A percentile compares a stretch with the other conserved stretches of the same genome.
These are phyloP conservation scores for Fulvia fulva DNA, from an alignment of 2,329 filamentous ascomycete species.

Conservation along the genomic window DNA sequence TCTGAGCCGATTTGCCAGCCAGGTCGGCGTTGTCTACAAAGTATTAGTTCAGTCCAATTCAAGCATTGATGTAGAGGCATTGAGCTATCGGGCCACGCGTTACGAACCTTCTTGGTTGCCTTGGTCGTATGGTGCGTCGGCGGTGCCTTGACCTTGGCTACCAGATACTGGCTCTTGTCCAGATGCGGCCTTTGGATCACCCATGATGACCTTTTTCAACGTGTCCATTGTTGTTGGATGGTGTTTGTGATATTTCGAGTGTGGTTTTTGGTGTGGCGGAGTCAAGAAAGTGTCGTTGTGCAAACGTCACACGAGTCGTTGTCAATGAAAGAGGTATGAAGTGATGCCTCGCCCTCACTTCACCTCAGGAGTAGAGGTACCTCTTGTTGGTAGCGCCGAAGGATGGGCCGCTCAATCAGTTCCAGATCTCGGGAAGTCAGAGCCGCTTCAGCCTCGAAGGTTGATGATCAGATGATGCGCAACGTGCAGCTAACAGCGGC, in stretches of 20 bases:
- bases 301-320: background rate
- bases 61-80: background rate
- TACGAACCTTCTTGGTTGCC: slow-evolving; percentile 62
- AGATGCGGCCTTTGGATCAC: slow-evolving; percentile 21
- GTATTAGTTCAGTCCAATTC: background rate
- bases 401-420: background rate
- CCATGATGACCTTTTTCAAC: slow-evolving; percentile 47
- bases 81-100: background rate
- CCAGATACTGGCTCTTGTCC: slow-evolving; percentile 54
- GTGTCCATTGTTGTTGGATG: slow-evolving; percentile 57
- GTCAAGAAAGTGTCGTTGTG: background rate
- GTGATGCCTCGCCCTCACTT: background rate
- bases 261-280: background rate
- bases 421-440: background rate
- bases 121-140: slow-evolving; percentile 71
- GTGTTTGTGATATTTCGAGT: background rate
- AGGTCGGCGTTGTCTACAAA: slow-evolving; percentile 9
- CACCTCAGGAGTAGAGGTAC: background rate
- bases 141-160: slow-evolving; percentile 60
- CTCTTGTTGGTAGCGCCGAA: background rate
- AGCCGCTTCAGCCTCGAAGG: background rate
- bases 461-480: background rate
- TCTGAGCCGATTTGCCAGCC: slow-evolving; percentile 17
- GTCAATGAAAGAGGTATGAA: background rate
- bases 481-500: background rate